Percentiles rank a stretch among this genome's conserved stretches.
Evolutionary conservation across 768 basidiomycete species (phyloP).

Genomic region (Podaxis sp.): DNA sequence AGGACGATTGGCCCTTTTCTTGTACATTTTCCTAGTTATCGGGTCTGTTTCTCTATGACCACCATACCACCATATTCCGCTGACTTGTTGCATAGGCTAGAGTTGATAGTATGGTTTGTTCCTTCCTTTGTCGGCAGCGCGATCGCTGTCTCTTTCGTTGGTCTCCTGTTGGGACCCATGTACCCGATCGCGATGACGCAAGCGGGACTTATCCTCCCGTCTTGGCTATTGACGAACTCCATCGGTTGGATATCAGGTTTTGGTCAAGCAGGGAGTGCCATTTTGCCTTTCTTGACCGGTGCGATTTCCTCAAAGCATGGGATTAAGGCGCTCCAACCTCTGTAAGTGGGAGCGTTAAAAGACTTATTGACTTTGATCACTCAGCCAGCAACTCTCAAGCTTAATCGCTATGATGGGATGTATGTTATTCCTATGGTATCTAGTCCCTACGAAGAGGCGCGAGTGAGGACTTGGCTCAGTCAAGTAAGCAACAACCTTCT

Average conservation of each 20-base stretch:
- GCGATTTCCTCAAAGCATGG: constrained; percentile 59
- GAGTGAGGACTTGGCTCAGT: neutral
- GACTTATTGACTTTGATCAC: neutral
- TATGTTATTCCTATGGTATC: constrained; percentile 52
- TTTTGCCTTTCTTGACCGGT: constrained; percentile 72
- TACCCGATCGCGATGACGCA: constrained; percentile 74
- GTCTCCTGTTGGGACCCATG: constrained; percentile 70
- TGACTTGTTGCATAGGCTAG: constrained; percentile 35
- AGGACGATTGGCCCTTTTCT: constrained; percentile 45
- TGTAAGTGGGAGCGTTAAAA: constrained; percentile 35
- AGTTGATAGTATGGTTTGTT: constrained; percentile 65
- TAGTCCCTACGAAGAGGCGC: constrained; percentile 31
- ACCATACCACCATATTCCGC: neutral
- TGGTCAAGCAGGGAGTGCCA: constrained; percentile 68
- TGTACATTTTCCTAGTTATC: constrained; percentile 49
- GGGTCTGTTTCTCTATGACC: constrained; percentile 25
- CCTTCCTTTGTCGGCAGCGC: constrained; percentile 62
- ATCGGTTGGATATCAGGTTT: constrained; percentile 67
- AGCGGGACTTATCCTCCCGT: constrained; percentile 61
- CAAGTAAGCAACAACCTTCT: neutral
- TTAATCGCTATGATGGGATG: constrained; percentile 57
- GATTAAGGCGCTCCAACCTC: constrained; percentile 54
- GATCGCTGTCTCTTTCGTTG: constrained; percentile 59
- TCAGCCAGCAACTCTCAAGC: constrained; percentile 25
- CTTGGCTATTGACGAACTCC: constrained; percentile 57